Conservation (phyloP, 2,329 filamentous ascomycete genomes). For the Venturia aucupariae region DNA sequence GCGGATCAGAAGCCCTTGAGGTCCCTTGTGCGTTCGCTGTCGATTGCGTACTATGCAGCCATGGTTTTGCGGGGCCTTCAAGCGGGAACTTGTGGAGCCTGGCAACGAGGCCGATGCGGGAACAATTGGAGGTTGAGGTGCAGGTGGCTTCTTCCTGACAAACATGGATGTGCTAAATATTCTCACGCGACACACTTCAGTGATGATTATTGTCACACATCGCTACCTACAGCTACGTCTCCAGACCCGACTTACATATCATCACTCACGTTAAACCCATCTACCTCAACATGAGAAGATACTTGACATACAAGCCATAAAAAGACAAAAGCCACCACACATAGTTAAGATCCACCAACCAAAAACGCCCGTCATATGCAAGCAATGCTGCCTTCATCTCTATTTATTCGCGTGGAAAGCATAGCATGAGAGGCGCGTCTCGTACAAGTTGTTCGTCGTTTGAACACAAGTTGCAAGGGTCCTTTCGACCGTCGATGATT, state of each 20-base stretch:
- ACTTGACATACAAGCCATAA: not conserved
- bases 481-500: not conserved
- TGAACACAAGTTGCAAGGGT: not conserved
- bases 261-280: not conserved
- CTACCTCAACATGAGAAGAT: not conserved
- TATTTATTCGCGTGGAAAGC: not conserved
- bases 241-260: not conserved
- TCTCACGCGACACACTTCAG: too few species aligned
- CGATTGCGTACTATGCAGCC: not conserved
- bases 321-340: not conserved
- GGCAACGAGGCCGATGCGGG: not conserved
- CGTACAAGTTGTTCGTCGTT: not conserved
- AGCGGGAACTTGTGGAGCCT: not conserved
- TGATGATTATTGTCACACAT: not conserved
- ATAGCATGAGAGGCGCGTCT: not conserved
- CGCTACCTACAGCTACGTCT: not conserved
- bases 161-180: too few species aligned
- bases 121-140: not conserved
- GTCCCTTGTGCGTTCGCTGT: not conserved
- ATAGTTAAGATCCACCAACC: not conserved
- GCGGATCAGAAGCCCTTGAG: not conserved
- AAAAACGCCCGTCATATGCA: not conserved
- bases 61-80: not conserved
- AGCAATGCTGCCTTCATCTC: not conserved
- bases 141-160: too few species aligned